Base-by-base conservation (phyloP, 192 early-diverging fungal species). In the Entophlyctis luteolus region DNA sequence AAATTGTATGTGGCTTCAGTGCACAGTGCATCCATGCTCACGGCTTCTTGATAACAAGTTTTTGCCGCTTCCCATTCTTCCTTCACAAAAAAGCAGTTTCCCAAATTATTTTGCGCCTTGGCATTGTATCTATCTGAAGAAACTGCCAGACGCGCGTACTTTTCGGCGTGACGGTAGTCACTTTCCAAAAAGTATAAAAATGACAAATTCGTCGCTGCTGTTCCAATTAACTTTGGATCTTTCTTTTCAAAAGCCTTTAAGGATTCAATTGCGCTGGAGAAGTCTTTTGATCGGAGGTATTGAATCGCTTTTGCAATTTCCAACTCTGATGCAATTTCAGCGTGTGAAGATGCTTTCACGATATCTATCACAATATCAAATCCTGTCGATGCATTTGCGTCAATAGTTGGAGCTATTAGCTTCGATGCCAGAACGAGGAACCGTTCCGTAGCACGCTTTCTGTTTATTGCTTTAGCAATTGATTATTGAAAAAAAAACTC, bases 301-400 rank as follows among this genome's bases (percentile, higher is more conserved):
- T 84, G 82, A 20, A 84, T 72, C 12, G 84, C 79, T 60, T 86
- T 86, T 1, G 84, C 81, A 66, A 86, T 84, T 56, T 84, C 84
- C 20, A 86, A 68, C 47, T 86, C 84, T 50, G 68, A 72, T 3
- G 78, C 79, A 34, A 84, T 82, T 25, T 77, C 76, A 0, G 76
- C 72, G 36, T 82, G 72, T 5, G 78, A 73, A 10, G 81, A 84
- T 18, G 55, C 37, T 48, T 82, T 81, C 35, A 84, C 69, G n/a
- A 72, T 73, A 20, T 84, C 82, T 2, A 78, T 71, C 18, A 84
- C 69, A 76, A 77, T 83, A 59, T 86, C 84, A 54, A 81, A 86
- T 2, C 82, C 84, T 16, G 52, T 39, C 0, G 75, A 52, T 39
- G 79, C 72, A 29, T 56, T 58, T 48, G 55, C 50, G 27, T 79